Evolutionary conservation across 768 basidiomycete genomes (phyloP).

Genomic region (Naganishia onofrii): DNA sequence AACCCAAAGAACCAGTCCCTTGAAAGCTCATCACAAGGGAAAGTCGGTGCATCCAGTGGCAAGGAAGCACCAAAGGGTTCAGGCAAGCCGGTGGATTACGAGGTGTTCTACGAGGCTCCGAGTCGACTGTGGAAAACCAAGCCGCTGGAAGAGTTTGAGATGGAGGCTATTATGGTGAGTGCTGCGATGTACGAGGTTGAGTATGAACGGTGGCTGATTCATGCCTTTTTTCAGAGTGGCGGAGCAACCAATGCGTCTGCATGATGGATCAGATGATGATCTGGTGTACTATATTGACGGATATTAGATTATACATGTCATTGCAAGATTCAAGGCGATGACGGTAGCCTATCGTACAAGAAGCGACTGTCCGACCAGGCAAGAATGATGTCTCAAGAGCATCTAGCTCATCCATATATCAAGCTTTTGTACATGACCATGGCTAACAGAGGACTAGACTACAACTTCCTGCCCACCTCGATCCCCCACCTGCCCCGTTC

Average conservation of each 20-base stretch:
- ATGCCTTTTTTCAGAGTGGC: not conserved
- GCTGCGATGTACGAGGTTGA: too few species aligned
- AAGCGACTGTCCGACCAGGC: too few species aligned
- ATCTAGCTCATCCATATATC: not conserved
- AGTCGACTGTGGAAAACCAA: conserved; percentile 43
- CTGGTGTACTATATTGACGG: too few species aligned
- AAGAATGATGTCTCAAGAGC: too few species aligned
- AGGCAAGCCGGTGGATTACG: conserved; percentile 44
- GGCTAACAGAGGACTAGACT: not conserved
- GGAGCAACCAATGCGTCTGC: conserved; percentile 11
- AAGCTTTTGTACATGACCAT: not conserved
- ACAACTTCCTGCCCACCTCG: conserved; percentile 53
- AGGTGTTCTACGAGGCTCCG: conserved; percentile 52
- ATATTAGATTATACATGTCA: too few species aligned
- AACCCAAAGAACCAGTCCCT: conserved; percentile 42
- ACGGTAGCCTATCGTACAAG: too few species aligned
- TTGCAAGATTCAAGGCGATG: too few species aligned
- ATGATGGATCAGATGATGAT: not conserved
- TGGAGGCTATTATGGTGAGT: conserved; percentile 52
- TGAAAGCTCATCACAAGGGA: conserved; percentile 25
- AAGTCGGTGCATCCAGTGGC: too few species aligned
- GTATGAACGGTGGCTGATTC: not conserved
- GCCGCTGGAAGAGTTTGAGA: conserved; percentile 46
- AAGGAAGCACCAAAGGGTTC: conserved; percentile 21
- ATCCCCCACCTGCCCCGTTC: conserved; percentile 77